Evolutionary conservation across 768 basidiomycete species (phyloP), one percentile per base, ranked within the genome.

Genomic region (Phylloporus rhodoxanthus): DNA sequence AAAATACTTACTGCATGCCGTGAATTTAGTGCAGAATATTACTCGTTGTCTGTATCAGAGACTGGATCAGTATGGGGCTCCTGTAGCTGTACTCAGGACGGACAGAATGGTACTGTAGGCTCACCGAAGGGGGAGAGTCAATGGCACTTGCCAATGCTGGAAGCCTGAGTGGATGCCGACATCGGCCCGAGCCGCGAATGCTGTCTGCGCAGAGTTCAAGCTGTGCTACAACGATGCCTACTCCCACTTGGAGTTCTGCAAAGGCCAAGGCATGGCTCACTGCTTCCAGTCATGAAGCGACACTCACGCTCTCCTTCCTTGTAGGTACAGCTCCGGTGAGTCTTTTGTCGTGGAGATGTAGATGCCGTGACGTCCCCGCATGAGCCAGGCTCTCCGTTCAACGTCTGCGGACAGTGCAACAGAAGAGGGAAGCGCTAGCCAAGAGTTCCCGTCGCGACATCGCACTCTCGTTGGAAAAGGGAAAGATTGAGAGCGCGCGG

Each of bases 381-480:
- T 52, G 52, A 34, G 20, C 56, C 53, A 92, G 89, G 50, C 75
- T 94, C 29, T 87, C 89, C 1, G 86, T 92, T 19, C 90, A 94
- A 66, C 81, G 89, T 15, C 73, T 92, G 52, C 79, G 89, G 48
- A 93, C 84, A 17, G 71, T 92, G 9, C 87, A 93, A 58, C 88
- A 93, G 71, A 98, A 98, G 80, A 93, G 87, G 69, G 82, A 85
- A 57, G 91, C 93, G 0, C 81, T 96, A 17, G 83, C 84, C 2
- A 87, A 87, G 68, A 55, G 69, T 34, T 62, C 86, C 30, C 75
- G 92, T 17, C 75, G 89, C 37, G 91, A 94, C 54, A 89, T 93
- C 43, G 91, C 91, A 5, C 74, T 79, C 20, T 73, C 91, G 15
- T 65, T 95, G 7, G 89, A 92, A 68, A 77, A 76, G 64, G 81